These are phyloP conservation scores for Suillus discolor DNA, from an alignment of 768 basidiomycete species.

Conservation along the genomic window DNA sequence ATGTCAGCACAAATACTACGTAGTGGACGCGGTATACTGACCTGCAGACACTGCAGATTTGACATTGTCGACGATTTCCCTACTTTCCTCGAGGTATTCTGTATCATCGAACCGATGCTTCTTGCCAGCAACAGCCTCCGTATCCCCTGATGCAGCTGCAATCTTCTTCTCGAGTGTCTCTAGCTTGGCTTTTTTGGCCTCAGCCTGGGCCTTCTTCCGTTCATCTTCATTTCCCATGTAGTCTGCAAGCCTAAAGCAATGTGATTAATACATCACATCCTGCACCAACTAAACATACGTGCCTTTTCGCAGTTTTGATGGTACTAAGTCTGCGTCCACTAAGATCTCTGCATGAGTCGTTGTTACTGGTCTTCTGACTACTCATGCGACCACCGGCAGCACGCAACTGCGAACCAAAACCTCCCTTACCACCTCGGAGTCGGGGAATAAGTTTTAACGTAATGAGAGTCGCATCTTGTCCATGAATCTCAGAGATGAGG, in stretches of 20 bases:
- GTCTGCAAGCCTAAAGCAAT: conserved; percentile 63
- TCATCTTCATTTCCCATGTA: conserved; percentile 86
- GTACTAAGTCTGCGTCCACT: conserved; percentile 89
- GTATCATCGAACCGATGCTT: conserved; percentile 93
- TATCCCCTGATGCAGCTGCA: conserved; percentile 37
- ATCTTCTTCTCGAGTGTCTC: conserved; percentile 84
- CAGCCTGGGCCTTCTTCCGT: conserved; percentile 74
- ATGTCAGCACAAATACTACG: conserved; percentile 20
- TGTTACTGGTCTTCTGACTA: conserved; percentile 92
- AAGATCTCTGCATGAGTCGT: conserved; percentile 92
- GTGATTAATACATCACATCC: background rate
- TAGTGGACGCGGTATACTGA: conserved; percentile 34
- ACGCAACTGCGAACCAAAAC: conserved; percentile 94
- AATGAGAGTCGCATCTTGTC: conserved; percentile 44
- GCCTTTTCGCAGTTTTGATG: conserved; percentile 96
- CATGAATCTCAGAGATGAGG: conserved; percentile 39
- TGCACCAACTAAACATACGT: conserved; percentile 24
- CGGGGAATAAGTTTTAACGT: conserved; percentile 73
- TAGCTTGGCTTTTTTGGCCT: conserved; percentile 80
- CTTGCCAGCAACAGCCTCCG: conserved; percentile 61
- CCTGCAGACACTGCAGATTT: conserved; percentile 88
- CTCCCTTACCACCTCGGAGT: conserved; percentile 91
- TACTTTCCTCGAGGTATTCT: conserved; percentile 88
- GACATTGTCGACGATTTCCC: conserved; percentile 88
- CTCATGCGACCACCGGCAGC: conserved; percentile 98